Conservation (phyloP, 805 yeast genomes). For the Saccharomyces jurei region DNA sequence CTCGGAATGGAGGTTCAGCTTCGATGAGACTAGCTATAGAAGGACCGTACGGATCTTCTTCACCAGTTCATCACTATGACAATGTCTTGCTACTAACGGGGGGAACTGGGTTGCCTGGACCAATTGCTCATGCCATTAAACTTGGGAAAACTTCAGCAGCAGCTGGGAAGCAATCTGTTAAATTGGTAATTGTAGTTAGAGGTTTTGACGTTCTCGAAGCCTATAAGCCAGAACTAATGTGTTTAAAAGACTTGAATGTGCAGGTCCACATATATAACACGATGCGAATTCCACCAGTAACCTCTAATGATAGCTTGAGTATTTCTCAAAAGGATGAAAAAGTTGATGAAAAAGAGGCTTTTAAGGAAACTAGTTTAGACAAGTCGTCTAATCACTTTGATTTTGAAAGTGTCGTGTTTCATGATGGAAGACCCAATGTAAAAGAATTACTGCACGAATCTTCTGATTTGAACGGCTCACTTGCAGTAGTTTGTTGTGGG, state of each 20-base stretch:
- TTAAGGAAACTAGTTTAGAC: background rate
- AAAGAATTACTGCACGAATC: conserved; percentile 33
- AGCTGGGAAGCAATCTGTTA: conserved; percentile 5
- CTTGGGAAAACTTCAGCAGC: conserved; percentile 14
- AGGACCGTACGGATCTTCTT: conserved; percentile 61
- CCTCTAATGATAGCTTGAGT: background rate
- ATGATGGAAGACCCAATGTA: conserved; percentile 41
- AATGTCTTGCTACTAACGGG: conserved; percentile 58
- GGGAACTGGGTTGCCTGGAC: conserved; percentile 67
- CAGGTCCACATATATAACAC: conserved; percentile 16
- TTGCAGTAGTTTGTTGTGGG: conserved; percentile 54
- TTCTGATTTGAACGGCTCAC: conserved; percentile 33
- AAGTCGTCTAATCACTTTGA: background rate
- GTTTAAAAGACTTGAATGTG: conserved; percentile 9
- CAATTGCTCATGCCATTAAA: conserved; percentile 40
- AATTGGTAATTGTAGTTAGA: conserved; percentile 13
- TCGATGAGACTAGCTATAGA: conserved; percentile 40
- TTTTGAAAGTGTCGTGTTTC: conserved; percentile 29
- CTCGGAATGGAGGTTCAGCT: conserved; percentile 26
- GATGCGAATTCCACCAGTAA: background rate
- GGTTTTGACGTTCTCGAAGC: conserved; percentile 14
- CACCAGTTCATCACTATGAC: conserved; percentile 44
- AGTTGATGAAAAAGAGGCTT: background rate
- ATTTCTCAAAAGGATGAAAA: background rate
- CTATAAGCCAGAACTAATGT: conserved; percentile 12